Conservation (phyloP, 108 stramenopile genomes). For the Fragilariopsis cylindrus region DNA sequence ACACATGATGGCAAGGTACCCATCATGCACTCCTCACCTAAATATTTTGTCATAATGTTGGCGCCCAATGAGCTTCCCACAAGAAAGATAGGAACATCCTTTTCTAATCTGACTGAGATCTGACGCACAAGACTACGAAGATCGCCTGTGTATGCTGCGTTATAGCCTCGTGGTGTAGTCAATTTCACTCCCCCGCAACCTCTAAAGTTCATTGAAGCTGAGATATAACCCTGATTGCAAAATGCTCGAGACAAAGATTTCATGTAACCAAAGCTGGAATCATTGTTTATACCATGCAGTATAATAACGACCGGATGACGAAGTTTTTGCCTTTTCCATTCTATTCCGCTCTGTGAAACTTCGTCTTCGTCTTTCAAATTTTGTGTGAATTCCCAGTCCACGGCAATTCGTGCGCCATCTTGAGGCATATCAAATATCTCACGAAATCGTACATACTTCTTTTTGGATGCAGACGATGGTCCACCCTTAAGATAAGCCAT, state of each 20-base stretch:
- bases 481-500: constrained; percentile 71
- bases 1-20: constrained; percentile 76
- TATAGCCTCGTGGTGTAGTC: constrained; percentile 75
- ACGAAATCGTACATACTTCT: constrained; percentile 46
- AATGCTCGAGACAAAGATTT: constrained; percentile 71
- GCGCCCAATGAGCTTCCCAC: constrained; percentile 82
- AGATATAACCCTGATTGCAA: constrained; percentile 78
- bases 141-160: constrained; percentile 80
- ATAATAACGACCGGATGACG: constrained; percentile 69
- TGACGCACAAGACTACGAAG: constrained; percentile 63
- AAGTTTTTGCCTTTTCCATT: constrained; percentile 30
- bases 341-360: background rate
- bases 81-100: constrained; percentile 59
- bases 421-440: constrained; percentile 66
- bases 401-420: constrained; percentile 69
- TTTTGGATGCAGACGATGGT: constrained; percentile 26
- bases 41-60: constrained; percentile 82
- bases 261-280: constrained; percentile 87
- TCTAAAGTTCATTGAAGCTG: constrained; percentile 77
- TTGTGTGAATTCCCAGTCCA: constrained; percentile 82
- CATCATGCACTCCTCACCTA: constrained; percentile 82
- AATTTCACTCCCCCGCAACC: constrained; percentile 65
- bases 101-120: constrained; percentile 51
- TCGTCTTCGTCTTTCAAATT: background rate
- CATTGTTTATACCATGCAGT: constrained; percentile 86